Evolutionary conservation across 495 filamentous ascomycete genomes (phyloP), one percentile per base, ranked within the genome.

Genomic region (Diplogelasinospora grovesii): DNA sequence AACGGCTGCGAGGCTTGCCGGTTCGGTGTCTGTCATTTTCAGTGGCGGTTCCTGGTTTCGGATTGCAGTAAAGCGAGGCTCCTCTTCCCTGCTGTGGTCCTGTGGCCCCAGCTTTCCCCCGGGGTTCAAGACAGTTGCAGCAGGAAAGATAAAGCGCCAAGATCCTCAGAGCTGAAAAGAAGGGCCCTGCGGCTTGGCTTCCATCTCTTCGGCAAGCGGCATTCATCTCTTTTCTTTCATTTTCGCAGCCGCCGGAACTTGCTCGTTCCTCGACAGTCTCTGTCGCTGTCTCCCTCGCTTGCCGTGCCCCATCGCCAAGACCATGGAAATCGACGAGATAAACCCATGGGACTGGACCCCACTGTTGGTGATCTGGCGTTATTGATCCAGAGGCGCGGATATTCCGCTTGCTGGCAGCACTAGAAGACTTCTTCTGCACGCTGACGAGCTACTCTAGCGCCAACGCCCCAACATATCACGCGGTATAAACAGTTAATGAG

Each of bases 1-100:
- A 52, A 57, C 54, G 54, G 54, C 42, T 32, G 20, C 42, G 45
- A 46, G 43, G 50, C 43, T 39, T 54, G 52, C 48, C 50, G 45
- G 42, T 21, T 35, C n/a, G n/a, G n/a, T n/a, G n/a, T n/a, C n/a
- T n/a, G n/a, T n/a, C n/a, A n/a, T 15, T 14, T 39, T 34, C 15
- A 45, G 29, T 45, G 46, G 39, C 45, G n/a, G 34, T 27, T 41
- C 21, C 41, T 35, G 20, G 49, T 54, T 59, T 59, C 48, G 48
- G 55, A 42, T 41, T 20, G 23, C 27, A 19, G 20, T 13, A 37
- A 50, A 38, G 43, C 45, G 48, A 50, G 45, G 28, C 48, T n/a
- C 39, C 24, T 8, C 31, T 44, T 41, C 46, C 44, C 34, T 39
- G 40, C 22, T 28, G 27, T 39, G 46, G 41, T 36, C 48, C 42